Conservation (phyloP, 805 yeast species). For the Schwanniomyces polymorphus region DNA sequence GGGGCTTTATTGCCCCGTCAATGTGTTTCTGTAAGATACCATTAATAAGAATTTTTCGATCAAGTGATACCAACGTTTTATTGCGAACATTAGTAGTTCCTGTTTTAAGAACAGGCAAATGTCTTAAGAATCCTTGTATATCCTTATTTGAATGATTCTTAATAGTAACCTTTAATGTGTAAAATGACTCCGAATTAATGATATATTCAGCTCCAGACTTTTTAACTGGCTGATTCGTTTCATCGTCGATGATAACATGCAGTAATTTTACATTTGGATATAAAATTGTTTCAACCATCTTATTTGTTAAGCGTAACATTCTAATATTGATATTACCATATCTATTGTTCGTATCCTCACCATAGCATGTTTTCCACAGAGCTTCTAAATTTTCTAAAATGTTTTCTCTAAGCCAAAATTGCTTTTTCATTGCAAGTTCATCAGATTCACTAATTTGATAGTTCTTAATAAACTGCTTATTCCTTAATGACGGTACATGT, state of each 20-base stretch:
- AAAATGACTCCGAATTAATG: constrained; percentile 48
- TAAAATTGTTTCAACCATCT: constrained; percentile 57
- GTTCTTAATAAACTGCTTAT: constrained; percentile 69
- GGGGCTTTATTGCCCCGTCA: constrained; percentile 39
- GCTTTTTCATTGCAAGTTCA: constrained; percentile 53
- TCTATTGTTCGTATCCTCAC: constrained; percentile 23
- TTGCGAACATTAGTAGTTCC: constrained; percentile 9
- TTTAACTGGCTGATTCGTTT: constrained; percentile 8
- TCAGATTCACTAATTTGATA: constrained; percentile 55
- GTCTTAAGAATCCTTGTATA: constrained; percentile 59
- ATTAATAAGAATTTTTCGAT: constrained; percentile 63
- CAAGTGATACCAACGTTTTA: constrained; percentile 37
- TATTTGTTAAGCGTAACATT: constrained; percentile 58
- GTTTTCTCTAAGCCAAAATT: constrained; percentile 80
- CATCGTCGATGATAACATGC: constrained; percentile 23
- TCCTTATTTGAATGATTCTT: constrained; percentile 44
- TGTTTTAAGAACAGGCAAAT: constrained; percentile 27
- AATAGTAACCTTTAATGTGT: constrained; percentile 50
- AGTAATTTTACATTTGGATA: constrained; percentile 48
- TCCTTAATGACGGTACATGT: constrained; percentile 69
- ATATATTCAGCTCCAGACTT: constrained; percentile 27
- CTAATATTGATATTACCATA: constrained; percentile 67
- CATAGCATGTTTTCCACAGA: constrained; percentile 50
- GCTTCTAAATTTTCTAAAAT: constrained; percentile 63
- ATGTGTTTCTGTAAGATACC: constrained; percentile 68